Conservation (phyloP, 176 grass and related monocot genomes). For the Calamus simplicifolius region DNA sequence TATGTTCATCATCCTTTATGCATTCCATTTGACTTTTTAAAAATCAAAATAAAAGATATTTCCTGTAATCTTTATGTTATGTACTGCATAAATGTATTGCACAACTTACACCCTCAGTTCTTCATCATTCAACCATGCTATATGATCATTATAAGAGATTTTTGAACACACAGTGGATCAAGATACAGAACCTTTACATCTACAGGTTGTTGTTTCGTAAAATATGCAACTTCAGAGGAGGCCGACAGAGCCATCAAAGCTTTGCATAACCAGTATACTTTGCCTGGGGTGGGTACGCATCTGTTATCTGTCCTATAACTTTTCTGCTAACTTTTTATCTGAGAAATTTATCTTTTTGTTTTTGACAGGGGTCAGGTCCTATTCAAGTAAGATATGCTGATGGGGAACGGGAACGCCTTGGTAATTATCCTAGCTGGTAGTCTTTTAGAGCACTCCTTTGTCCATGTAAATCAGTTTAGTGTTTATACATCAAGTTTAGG, state of each 20-base stretch:
- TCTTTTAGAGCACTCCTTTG: too few relatives aligned
- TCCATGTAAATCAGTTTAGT: too few relatives aligned
- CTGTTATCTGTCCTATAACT: slow-evolving; percentile 15
- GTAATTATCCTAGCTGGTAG: slow-evolving; percentile 29
- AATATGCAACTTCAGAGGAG: slow-evolving; percentile 90
- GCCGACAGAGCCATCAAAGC: slow-evolving; percentile 90
- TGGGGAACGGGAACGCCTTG: slow-evolving; percentile 83
- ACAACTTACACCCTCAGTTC: too few relatives aligned
- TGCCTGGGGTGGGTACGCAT: slow-evolving; percentile 66
- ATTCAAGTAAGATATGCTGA: slow-evolving; percentile 99
- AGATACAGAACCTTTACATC: slow-evolving; percentile 33
- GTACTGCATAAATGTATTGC: too few relatives aligned
- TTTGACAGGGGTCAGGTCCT: slow-evolving; percentile 65
- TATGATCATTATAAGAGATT: too few relatives aligned
- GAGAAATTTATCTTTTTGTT: slow-evolving; percentile 10
- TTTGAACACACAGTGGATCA: slow-evolving; percentile 9
- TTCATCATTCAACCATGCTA: too few relatives aligned
- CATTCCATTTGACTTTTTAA: too few relatives aligned
- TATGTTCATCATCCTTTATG: too few relatives aligned
- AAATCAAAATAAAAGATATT: too few relatives aligned
- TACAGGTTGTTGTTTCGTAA: slow-evolving; percentile 98
- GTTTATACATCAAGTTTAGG: too few relatives aligned
- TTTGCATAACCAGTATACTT: slow-evolving; percentile 89
- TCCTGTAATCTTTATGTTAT: too few relatives aligned
- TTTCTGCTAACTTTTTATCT: slow-evolving; percentile 11